A percentile compares a stretch with the other conserved stretches of the same genome.
These are phyloP conservation scores for Blastobotrys parvus DNA, from an alignment of 805 yeast genomes.

Conservation along the genomic window DNA sequence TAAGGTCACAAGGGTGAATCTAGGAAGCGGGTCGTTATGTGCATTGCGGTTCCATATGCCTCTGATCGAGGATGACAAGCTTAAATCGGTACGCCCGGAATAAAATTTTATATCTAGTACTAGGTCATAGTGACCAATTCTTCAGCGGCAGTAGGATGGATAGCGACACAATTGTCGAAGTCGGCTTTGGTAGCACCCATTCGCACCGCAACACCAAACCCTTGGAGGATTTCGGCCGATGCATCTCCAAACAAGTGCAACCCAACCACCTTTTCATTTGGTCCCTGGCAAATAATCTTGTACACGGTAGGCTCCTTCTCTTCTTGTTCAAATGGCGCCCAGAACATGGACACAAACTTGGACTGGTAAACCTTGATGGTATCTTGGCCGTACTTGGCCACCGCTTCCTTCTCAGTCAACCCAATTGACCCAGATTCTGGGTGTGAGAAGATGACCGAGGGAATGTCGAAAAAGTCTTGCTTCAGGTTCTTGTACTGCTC, in stretches of 20 bases:
- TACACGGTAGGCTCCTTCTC: slow-evolving; percentile 81
- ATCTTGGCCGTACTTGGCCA: slow-evolving; percentile 67
- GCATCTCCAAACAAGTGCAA: slow-evolving; percentile 88
- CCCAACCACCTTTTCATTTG: slow-evolving; percentile 90
- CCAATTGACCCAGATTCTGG: slow-evolving; percentile 98
- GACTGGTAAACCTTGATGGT: slow-evolving; percentile 76
- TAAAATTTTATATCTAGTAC: too few relatives aligned
- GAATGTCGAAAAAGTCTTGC: slow-evolving; percentile 79
- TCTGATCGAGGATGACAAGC: too few relatives aligned
- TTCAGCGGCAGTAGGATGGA: slow-evolving; percentile 98
- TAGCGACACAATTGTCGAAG: slow-evolving; percentile 93
- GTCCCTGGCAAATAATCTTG: slow-evolving; percentile 70
- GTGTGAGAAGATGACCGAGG: slow-evolving; percentile 95
- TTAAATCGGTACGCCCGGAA: too few relatives aligned
- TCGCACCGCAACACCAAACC: slow-evolving; percentile 95
- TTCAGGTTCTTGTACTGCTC: slow-evolving; percentile 60
- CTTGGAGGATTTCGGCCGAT: slow-evolving; percentile 90
- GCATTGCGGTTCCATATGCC: too few relatives aligned
- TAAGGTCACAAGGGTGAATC: too few relatives aligned
- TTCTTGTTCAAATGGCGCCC: slow-evolving; percentile 62
- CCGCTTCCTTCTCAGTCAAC: slow-evolving; percentile 69
- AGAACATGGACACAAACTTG: slow-evolving; percentile 85
- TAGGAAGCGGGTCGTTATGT: too few relatives aligned
- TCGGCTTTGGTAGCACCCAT: slow-evolving; percentile 99
- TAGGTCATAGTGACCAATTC: slow-evolving; percentile 82